Evolutionary conservation across 495 filamentous ascomycete genomes (phyloP).

Genomic region (Aspergillus cristatus): DNA sequence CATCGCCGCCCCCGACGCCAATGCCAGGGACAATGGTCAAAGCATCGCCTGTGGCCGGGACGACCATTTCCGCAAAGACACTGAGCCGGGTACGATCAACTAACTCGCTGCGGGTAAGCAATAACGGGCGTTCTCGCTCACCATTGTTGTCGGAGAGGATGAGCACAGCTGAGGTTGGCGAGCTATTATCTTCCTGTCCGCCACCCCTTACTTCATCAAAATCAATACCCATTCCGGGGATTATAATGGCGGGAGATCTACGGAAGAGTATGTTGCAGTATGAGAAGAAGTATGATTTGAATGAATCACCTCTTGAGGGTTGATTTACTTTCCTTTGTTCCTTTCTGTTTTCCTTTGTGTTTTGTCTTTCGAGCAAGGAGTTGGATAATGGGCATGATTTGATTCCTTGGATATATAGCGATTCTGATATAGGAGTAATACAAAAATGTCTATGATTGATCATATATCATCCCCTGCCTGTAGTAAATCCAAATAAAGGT

Average conservation of each 20-base stretch:
- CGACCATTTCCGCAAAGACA: conserved; percentile 51
- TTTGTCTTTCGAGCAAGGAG: not conserved
- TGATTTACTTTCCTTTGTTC: conserved; percentile 1
- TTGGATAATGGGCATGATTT: too few relatives aligned
- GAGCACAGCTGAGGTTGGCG: conserved; percentile 3
- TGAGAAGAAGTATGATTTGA: conserved; percentile 23
- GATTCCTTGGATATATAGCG: not conserved
- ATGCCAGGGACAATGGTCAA: conserved; percentile 62
- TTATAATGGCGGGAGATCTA: conserved; percentile 16
- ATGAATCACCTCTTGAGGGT: conserved; percentile 23
- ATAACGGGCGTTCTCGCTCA: conserved; percentile 15
- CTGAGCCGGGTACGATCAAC: conserved; percentile 60
- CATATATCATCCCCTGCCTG: too few relatives aligned
- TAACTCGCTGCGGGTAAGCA: conserved; percentile 38
- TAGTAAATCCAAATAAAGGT: too few relatives aligned
- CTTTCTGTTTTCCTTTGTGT: conserved; percentile 2
- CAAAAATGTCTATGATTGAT: too few relatives aligned
- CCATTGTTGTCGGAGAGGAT: conserved; percentile 15
- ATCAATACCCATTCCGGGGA: conserved; percentile 4
- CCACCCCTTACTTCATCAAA: too few relatives aligned
- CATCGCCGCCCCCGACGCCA: conserved; percentile 56
- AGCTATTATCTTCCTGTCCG: not conserved
- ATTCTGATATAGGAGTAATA: not conserved
- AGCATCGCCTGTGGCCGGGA: conserved; percentile 61
- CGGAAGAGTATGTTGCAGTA: conserved; percentile 17